Percentiles rank a stretch among this genome's conserved stretches.
phyloP scores from a whole-genome alignment of 1,139 yeast genomes.

The Saccharomyces hybrid region DNA sequence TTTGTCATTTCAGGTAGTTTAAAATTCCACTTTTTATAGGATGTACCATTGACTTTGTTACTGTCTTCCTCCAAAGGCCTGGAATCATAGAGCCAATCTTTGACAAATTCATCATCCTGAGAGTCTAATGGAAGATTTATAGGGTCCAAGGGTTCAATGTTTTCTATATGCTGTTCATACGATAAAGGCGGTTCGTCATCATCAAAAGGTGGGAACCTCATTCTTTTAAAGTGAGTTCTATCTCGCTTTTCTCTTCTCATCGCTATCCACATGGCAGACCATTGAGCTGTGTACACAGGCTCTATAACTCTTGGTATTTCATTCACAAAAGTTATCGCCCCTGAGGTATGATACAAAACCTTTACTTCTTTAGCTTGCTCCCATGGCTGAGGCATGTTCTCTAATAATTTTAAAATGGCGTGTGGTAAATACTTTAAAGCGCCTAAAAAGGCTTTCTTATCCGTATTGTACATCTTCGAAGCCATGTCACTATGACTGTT shows the following conservation, averaged over 20 bases:
- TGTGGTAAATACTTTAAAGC: constrained; percentile 94
- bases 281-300: constrained; percentile 86
- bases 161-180: constrained; percentile 72
- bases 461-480: constrained; percentile 72
- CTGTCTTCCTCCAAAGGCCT: constrained; percentile 60
- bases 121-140: constrained; percentile 58
- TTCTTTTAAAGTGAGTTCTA: constrained; percentile 78
- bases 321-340: constrained; percentile 92
- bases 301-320: constrained; percentile 88
- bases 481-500: constrained; percentile 82
- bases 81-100: constrained; percentile 76
- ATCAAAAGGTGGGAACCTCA: constrained; percentile 93
- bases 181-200: constrained; percentile 93
- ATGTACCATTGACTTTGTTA: constrained; percentile 53
- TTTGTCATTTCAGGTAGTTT: constrained; percentile 56
- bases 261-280: constrained; percentile 89
- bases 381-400: constrained; percentile 99
- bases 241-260: constrained; percentile 94
- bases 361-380: constrained; percentile 77
- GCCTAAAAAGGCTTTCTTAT: constrained; percentile 81
- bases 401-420: constrained; percentile 79
- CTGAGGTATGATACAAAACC: constrained; percentile 82
- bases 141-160: constrained; percentile 62
- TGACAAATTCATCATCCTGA: constrained; percentile 49
- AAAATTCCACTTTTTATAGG: constrained; percentile 68